Evolutionary conservation across 2,329 filamentous ascomycete genomes (phyloP).

Genomic region (Kalaharituber pfeilii): DNA sequence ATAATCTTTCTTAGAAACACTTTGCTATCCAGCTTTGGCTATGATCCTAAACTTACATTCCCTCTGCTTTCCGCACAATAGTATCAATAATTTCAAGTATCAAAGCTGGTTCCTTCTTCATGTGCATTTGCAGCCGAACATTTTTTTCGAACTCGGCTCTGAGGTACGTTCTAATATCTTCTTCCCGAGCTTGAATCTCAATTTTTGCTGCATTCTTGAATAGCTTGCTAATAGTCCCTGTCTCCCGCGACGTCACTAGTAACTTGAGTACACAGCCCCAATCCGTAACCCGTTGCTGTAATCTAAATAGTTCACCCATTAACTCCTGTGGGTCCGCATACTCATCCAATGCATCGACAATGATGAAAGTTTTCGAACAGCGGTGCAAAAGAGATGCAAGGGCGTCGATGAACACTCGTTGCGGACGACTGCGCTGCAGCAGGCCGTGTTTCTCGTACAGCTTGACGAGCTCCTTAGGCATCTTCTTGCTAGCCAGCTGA

Average conservation of each 20-base stretch:
- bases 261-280: background rate
- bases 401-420: background rate
- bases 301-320: too few species aligned
- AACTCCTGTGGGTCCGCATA: too few species aligned
- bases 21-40: too few species aligned
- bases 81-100: background rate
- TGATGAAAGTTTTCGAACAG: background rate
- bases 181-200: background rate
- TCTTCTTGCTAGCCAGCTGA: background rate
- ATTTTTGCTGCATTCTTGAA: too few species aligned
- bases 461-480: background rate
- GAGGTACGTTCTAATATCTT: background rate
- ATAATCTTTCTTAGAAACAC: background rate
- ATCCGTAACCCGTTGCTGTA: too few species aligned
- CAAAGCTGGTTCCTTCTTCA: background rate
- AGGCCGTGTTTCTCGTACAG: background rate
- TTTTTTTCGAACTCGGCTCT: too few species aligned
- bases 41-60: background rate
- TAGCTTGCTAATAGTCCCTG: background rate
- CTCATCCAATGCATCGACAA: conserved; percentile 1
- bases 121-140: too few species aligned
- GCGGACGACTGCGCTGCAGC: background rate
- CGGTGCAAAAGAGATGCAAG: background rate
- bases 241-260: background rate
- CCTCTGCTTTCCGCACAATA: background rate